A percentile compares a stretch with the other conserved stretches of the same genome.
These are phyloP conservation scores for Paecilomyces dactylethromorphus DNA, from an alignment of 2,329 filamentous ascomycete species.

Conservation along the genomic window DNA sequence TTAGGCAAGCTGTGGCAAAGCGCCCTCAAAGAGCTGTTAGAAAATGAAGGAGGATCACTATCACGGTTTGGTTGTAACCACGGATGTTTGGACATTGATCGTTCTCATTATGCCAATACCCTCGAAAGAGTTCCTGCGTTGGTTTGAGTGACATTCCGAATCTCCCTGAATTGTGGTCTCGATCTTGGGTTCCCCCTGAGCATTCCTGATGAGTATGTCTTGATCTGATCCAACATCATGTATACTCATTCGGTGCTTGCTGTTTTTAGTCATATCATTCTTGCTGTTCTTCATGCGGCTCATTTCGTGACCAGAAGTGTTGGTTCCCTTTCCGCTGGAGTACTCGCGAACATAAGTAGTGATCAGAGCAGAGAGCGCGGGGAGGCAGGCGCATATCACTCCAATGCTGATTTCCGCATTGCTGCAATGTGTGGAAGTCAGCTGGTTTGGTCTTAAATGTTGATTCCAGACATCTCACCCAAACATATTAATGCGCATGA, in stretches of 20 bases:
- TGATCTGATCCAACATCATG: conserved; percentile 15
- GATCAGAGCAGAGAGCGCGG: conserved; percentile 29
- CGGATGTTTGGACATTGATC: conserved; percentile 18
- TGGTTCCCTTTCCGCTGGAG: conserved; percentile 15
- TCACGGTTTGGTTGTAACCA: conserved; percentile 4
- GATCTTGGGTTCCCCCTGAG: conserved; percentile 18
- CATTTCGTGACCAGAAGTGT: conserved; percentile 15
- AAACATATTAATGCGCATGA: conserved; percentile 25
- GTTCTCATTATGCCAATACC: conserved; percentile 22
- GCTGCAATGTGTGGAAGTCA: conserved; percentile 9
- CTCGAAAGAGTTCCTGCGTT: conserved; percentile 1
- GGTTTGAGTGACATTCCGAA: background rate
- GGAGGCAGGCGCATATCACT: conserved; percentile 36
- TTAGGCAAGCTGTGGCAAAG: too few relatives aligned
- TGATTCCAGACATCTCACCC: conserved; percentile 21
- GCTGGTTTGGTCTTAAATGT: background rate
- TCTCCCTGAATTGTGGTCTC: conserved; percentile 19
- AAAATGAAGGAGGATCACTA: background rate
- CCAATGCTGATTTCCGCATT: conserved; percentile 36
- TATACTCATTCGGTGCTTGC: conserved; percentile 11
- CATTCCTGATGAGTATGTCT: conserved; percentile 18
- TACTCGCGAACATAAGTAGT: conserved; percentile 26
- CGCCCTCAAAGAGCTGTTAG: too few relatives aligned
- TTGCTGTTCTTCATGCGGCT: conserved; percentile 11
- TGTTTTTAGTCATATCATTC: conserved; percentile 3